phyloP scores from a whole-genome alignment of 2,329 filamentous ascomycete species.

The Nigrograna mackinnonii region DNA sequence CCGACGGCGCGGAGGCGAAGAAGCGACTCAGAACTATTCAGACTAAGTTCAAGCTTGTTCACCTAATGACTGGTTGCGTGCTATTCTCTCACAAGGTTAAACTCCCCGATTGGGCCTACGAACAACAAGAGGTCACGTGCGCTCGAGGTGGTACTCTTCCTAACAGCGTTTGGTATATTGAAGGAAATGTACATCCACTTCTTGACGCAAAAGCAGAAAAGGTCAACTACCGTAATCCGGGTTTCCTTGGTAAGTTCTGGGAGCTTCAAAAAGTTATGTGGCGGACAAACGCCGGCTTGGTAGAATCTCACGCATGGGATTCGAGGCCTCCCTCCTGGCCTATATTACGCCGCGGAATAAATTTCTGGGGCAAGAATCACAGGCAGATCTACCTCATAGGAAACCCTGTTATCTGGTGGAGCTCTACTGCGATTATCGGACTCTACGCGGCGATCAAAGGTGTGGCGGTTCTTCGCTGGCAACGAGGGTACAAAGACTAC shows the following conservation, averaged over 20 bases:
- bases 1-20: conserved; percentile 77
- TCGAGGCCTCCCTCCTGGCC: conserved; percentile 94
- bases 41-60: conserved; percentile 93
- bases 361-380: conserved; percentile 96
- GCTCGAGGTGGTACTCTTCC: conserved; percentile 88
- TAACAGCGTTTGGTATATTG: conserved; percentile 97
- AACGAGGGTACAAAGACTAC: conserved; percentile 90
- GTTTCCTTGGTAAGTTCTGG: conserved; percentile 97
- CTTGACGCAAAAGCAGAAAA: conserved; percentile 76
- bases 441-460: conserved; percentile 85
- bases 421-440: conserved; percentile 75
- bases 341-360: conserved; percentile 89
- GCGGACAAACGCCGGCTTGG: conserved; percentile 94
- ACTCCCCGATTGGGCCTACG: conserved; percentile 95
- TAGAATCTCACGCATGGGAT: conserved; percentile 97
- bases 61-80: conserved; percentile 94
- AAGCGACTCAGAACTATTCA: conserved; percentile 89
- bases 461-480: conserved; percentile 87
- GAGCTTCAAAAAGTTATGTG: conserved; percentile 99
- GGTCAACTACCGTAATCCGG: conserved; percentile 93
- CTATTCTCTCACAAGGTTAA: conserved; percentile 99
- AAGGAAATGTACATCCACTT: conserved; percentile 83
- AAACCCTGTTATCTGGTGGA: conserved; percentile 89
- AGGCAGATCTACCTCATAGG: conserved; percentile 96
- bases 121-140: conserved; percentile 99